These are phyloP conservation scores for Monilinia fructicola DNA, from an alignment of 2,329 filamentous ascomycete species.

Conservation along the genomic window DNA sequence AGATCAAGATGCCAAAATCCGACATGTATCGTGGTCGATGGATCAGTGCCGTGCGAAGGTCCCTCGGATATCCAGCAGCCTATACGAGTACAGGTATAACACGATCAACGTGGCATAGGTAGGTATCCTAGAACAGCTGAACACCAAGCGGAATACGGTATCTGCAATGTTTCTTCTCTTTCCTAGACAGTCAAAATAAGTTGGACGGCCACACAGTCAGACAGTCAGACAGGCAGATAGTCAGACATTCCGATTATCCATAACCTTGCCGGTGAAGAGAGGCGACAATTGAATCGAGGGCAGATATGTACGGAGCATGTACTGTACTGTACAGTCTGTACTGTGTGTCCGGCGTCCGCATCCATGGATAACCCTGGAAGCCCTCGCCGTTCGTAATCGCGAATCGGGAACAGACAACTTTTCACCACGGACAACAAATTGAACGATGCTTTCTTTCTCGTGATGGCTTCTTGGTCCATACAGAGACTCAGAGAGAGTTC, in stretches of 20 bases:
- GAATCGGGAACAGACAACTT: constrained; percentile 18
- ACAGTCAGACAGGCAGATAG: no score
- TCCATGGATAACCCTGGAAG: no score
- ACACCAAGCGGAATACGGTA: not conserved
- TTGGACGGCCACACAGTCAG: no score
- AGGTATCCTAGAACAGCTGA: constrained; percentile 20
- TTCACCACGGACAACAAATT: constrained; percentile 23
- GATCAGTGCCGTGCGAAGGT: not conserved
- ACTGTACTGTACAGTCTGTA: no score
- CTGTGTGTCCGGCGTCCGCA: no score
- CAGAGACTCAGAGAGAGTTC: no score
- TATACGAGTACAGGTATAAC: constrained; percentile 6
- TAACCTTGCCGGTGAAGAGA: not conserved
- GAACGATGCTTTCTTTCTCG: constrained; percentile 19
- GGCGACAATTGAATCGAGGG: constrained; percentile 4
- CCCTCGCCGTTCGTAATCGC: constrained; percentile 16
- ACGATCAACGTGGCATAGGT: constrained; percentile 19
- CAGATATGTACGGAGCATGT: no score
- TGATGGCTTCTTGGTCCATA: no score
- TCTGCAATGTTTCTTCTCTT: constrained; percentile 15
- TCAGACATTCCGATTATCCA: not conserved
- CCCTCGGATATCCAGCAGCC: not conserved
- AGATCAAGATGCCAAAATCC: constrained; percentile 13
- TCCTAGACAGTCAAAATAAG: constrained; percentile 3
- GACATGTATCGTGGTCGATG: not conserved